Evolutionary conservation across 495 filamentous ascomycete species (phyloP).

Genomic region (Wilcoxina mikolae): DNA sequence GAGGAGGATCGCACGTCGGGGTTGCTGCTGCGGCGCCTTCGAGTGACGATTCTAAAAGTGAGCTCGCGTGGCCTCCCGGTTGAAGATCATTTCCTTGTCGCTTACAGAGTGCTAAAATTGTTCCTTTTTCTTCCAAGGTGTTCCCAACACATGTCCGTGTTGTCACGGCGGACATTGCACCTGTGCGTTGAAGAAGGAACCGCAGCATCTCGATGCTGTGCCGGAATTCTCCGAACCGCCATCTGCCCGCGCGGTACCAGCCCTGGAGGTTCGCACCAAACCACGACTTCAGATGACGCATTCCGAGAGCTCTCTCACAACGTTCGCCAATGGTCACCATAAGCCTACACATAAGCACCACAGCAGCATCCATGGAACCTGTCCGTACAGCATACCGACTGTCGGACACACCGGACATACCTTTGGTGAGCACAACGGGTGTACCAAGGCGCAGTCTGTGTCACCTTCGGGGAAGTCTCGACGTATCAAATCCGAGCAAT

Average conservation of each 20-base stretch:
- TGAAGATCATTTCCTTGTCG: slow-evolving; percentile 5
- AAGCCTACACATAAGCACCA: slow-evolving; percentile 83
- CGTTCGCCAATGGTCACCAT: slow-evolving; percentile 88
- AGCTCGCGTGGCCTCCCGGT: slow-evolving; percentile 32
- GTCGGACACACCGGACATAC: slow-evolving; percentile 27
- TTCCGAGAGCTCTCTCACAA: slow-evolving; percentile 68
- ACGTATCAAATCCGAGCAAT: slow-evolving; percentile 28
- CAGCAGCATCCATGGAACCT: slow-evolving; percentile 28
- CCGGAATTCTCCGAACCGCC: slow-evolving; percentile 40
- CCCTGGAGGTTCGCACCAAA: slow-evolving; percentile 40
- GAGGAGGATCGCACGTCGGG: slow-evolving; percentile 19
- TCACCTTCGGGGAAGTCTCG: slow-evolving; percentile 19
- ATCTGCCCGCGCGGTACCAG: slow-evolving; percentile 33
- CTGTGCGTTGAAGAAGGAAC: slow-evolving; percentile 84
- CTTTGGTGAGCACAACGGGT: slow-evolving; percentile 28
- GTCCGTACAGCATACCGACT: slow-evolving; percentile 26
- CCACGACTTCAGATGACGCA: slow-evolving; percentile 65
- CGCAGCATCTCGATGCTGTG: slow-evolving; percentile 54
- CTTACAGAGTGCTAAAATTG: slow-evolving; percentile 6
- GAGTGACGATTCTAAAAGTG: slow-evolving; percentile 44
- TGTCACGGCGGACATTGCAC: slow-evolving; percentile 81
- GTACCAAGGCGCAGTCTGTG: slow-evolving; percentile 7
- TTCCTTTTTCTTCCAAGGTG: slow-evolving; percentile 10
- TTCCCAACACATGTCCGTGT: slow-evolving; percentile 56
- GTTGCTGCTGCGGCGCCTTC: slow-evolving; percentile 17